phyloP scores from a whole-genome alignment of 257 asterid species.

The Marsdenia floribunda region DNA sequence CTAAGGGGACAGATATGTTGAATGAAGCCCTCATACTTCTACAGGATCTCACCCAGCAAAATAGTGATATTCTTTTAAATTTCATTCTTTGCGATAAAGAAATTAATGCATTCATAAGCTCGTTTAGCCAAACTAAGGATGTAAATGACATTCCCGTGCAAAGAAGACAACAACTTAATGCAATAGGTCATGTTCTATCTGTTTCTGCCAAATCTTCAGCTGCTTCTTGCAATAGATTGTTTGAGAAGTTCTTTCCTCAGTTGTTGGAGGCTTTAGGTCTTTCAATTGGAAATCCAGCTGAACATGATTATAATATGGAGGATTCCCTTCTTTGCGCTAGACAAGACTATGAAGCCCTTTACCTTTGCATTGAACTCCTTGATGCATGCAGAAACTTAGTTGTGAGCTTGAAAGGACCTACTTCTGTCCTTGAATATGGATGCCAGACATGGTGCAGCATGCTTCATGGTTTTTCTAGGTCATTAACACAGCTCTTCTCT shows the following conservation, averaged over 20 bases:
- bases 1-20: constrained; percentile 63
- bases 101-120: constrained; percentile 43
- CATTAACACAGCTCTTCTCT: constrained; percentile 42
- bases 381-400: constrained; percentile 63
- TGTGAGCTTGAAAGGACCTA: constrained; percentile 30
- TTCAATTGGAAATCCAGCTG: constrained; percentile 41
- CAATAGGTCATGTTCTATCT: constrained; percentile 61
- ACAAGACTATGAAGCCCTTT: constrained; percentile 53
- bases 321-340: constrained; percentile 24
- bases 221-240: constrained; percentile 62
- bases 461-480: constrained; percentile 42
- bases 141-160: constrained; percentile 42
- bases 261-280: constrained; percentile 54
- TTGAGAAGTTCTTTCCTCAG: constrained; percentile 58
- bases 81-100: constrained; percentile 59
- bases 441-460: constrained; percentile 44
- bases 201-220: constrained; percentile 58
- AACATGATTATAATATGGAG: constrained; percentile 25
- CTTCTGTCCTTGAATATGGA: constrained; percentile 26
- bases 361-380: constrained; percentile 70
- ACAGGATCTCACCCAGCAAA: constrained; percentile 48
- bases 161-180: constrained; percentile 68
- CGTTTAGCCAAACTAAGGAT: constrained; percentile 40
- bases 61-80: constrained; percentile 40
- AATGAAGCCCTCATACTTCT: constrained; percentile 61